Base-by-base conservation (phyloP, 352 stramenopile genomes). In the Pythium periplocum region DNA sequence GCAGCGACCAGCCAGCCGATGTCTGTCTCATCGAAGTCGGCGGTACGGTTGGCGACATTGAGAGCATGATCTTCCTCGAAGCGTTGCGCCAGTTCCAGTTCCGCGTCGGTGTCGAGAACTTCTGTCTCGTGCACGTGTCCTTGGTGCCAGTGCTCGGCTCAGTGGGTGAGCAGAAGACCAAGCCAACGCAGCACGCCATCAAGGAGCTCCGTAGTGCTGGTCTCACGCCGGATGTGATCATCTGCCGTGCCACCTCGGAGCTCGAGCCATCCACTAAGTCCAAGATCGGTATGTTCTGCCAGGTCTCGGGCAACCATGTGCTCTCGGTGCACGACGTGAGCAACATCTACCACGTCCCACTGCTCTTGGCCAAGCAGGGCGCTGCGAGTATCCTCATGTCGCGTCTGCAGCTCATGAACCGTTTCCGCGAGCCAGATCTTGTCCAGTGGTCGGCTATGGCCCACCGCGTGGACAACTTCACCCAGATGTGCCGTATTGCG, bases 111-210 rank as follows among this genome's bases (percentile, higher is more conserved):
- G 68, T 85, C 4, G 93, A 99, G 62, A 98, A 99, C 78, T 98
- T 99, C 55, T 98, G 95, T 59, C 82, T 99, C n/a, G 96, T 98
- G 37, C 98, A 99, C 79, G 98, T 99, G 7, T 98, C 86, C 34
- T 82, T 99, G 3, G 96, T 99, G 46, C 98, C 98, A 0, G 94
- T 99, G 50, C 87, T 99, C 34, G 96, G 96, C 2, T 96, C 85
- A n/a, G 95, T 98, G 12, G 96, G 97, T 37, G 98, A 99, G 78
- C 97, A 99, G 81, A 99, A 99, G 83, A 99, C 98, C 12, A 99
- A 99, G 81, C 98, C 98, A 0, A 99, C 98, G 42, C 98, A 99
- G 81, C 97, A 99, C 75, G 96, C 95, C 12, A 98, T 99, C 59
- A 97, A 98, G 64, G 97, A 99, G 78, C 84, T 99, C 48, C 78